Evolutionary conservation across 306 rosid genomes (phyloP).

Genomic region (Abrus precatorius): DNA sequence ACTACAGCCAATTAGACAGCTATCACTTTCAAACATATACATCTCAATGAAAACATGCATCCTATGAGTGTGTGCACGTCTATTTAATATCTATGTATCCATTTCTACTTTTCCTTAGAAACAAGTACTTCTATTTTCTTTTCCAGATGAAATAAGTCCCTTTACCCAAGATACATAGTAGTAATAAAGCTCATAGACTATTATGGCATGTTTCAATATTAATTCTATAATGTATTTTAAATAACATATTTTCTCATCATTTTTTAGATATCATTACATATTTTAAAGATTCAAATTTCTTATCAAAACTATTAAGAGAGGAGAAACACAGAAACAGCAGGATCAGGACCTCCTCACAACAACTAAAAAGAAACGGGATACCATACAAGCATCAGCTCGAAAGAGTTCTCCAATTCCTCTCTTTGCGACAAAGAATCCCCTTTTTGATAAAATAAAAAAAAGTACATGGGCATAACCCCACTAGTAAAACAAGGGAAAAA

Average conservation of each 20-base stretch:
- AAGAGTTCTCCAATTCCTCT: background rate
- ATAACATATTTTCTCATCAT: background rate
- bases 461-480: slow-evolving; percentile 19
- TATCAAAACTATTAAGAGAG: background rate
- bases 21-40: slow-evolving; percentile 46
- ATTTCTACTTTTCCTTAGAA: slow-evolving; percentile 5
- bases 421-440: background rate
- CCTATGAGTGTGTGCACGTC: background rate
- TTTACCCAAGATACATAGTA: slow-evolving; percentile 17
- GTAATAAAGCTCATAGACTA: slow-evolving; percentile 27
- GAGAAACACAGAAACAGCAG: slow-evolving; percentile 34
- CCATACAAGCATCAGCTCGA: slow-evolving; percentile 20
- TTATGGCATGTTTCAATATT: background rate
- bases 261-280: background rate
- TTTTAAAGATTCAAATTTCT: background rate
- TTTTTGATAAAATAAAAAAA: background rate
- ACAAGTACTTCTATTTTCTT: slow-evolving; percentile 27
- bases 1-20: slow-evolving; percentile 40
- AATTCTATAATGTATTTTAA: slow-evolving; percentile 25
- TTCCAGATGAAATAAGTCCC: slow-evolving; percentile 30
- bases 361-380: slow-evolving; percentile 21
- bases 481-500: slow-evolving; percentile 22
- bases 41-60: background rate
- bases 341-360: slow-evolving; percentile 13
- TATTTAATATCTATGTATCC: slow-evolving; percentile 36